Conservation (phyloP, 2,329 filamentous ascomycete species). For the Gaeumannomyces tritici region DNA sequence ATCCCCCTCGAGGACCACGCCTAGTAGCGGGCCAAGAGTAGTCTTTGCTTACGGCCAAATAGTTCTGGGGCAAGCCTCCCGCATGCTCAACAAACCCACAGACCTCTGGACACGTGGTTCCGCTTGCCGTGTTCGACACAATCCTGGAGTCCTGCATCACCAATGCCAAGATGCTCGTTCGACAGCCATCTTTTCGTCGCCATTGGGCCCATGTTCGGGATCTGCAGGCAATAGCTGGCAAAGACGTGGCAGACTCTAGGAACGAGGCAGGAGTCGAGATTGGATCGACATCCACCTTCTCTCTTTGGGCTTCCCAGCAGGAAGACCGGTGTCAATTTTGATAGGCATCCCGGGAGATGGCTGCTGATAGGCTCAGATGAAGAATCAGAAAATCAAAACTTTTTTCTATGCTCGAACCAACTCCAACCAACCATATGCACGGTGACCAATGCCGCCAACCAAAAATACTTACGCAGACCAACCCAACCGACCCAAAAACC, state of each 20-base stretch:
- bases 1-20: slow-evolving; percentile 18
- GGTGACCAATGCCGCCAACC: not conserved
- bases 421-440: not conserved
- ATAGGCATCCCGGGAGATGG: not conserved
- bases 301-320: not conserved
- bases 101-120: not conserved
- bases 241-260: not conserved
- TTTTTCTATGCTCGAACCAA: not conserved
- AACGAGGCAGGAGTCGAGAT: not conserved
- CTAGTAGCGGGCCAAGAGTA: not conserved
- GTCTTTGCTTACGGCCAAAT: not conserved
- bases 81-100: not conserved
- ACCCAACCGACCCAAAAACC: not conserved
- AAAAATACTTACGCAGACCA: not conserved
- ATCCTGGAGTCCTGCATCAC: not conserved
- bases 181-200: not conserved
- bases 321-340: not conserved
- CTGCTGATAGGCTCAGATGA: not conserved
- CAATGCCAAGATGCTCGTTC: not conserved
- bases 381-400: not conserved
- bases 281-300: not conserved
- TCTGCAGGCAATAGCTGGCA: not conserved
- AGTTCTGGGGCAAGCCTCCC: not conserved
- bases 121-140: not conserved
- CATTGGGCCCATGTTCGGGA: not conserved